phyloP scores from a whole-genome alignment of 768 basidiomycete genomes.

The Glaciozyma martinii region DNA sequence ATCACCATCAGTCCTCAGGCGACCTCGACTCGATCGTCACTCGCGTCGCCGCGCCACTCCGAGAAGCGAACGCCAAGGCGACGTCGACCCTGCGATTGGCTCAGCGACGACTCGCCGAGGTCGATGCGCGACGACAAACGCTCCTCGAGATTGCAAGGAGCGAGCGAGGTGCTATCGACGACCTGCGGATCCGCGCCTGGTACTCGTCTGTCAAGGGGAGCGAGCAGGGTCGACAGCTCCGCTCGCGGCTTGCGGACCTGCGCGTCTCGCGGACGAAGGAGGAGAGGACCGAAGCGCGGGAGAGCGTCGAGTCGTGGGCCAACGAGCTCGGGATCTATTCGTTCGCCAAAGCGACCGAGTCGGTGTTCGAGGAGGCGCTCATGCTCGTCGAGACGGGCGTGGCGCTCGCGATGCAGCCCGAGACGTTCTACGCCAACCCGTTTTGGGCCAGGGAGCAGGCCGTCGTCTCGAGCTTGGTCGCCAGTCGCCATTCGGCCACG shows the following conservation, averaged over 20 bases:
- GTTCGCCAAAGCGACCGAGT: background rate
- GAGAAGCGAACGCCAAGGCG: background rate
- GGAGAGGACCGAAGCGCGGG: background rate
- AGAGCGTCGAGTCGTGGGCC: background rate
- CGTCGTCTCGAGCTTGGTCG: background rate
- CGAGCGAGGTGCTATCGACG: background rate
- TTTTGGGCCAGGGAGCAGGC: conserved; percentile 1
- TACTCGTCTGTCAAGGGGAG: background rate
- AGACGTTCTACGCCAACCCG: background rate
- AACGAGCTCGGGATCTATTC: background rate
- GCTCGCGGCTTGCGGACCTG: background rate
- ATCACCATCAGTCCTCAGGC: background rate
- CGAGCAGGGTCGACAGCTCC: background rate
- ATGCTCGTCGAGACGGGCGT: background rate
- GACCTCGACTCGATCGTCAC: background rate
- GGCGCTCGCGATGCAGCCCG: background rate
- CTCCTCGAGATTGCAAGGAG: background rate
- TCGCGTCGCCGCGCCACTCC: background rate
- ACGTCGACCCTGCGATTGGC: background rate
- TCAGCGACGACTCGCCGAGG: background rate
- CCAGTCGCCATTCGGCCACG: background rate
- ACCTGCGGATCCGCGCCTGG: conserved; percentile 1
- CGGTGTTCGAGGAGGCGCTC: background rate
- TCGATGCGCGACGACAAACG: background rate
- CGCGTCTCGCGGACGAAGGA: background rate